Conservation (phyloP, 2,329 filamentous ascomycete species). For the Helminthosporium solani region DNA sequence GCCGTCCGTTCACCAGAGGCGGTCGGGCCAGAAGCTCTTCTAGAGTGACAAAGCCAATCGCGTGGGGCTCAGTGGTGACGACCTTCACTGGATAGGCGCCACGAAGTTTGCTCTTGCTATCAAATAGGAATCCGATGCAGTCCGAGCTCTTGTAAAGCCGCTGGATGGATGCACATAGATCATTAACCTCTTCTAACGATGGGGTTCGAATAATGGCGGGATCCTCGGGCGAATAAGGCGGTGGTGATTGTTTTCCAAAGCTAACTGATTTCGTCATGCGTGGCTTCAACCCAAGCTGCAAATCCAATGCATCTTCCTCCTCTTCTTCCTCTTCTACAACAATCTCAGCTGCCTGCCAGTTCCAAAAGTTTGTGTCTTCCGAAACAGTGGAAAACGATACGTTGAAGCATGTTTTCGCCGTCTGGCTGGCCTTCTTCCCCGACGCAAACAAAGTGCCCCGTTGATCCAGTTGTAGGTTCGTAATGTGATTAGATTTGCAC, state of each 20-base stretch:
- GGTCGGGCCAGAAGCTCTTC: constrained; percentile 32
- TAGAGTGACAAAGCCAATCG: constrained; percentile 30
- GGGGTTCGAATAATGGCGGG: constrained; percentile 11
- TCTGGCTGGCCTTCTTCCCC: constrained; percentile 4
- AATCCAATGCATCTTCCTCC: constrained; percentile 17
- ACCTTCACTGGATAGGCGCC: constrained; percentile 30
- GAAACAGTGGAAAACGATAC: constrained; percentile 32
- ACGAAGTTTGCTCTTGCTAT: constrained; percentile 32
- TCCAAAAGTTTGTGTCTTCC: constrained; percentile 23
- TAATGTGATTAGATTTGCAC: constrained; percentile 34
- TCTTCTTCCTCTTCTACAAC: constrained; percentile 37
- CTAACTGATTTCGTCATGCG: constrained; percentile 36
- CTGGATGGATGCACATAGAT: constrained; percentile 39
- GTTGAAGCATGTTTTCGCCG: constrained; percentile 32
- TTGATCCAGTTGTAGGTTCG: constrained; percentile 37
- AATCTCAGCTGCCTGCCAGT: constrained; percentile 37
- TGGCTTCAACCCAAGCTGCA: constrained; percentile 2
- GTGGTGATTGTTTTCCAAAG: constrained; percentile 31
- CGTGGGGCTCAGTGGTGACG: constrained; percentile 7
- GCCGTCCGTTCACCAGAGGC: constrained; percentile 26
- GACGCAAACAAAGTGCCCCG: constrained; percentile 27
- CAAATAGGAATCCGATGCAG: constrained; percentile 37
- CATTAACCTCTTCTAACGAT: constrained; percentile 33
- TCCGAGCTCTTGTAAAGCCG: constrained; percentile 23
- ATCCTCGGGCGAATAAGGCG: constrained; percentile 33